Evolutionary conservation across 306 rosid genomes (phyloP), one percentile per base, ranked within the genome.

Genomic region (peach (Prunus persica)): DNA sequence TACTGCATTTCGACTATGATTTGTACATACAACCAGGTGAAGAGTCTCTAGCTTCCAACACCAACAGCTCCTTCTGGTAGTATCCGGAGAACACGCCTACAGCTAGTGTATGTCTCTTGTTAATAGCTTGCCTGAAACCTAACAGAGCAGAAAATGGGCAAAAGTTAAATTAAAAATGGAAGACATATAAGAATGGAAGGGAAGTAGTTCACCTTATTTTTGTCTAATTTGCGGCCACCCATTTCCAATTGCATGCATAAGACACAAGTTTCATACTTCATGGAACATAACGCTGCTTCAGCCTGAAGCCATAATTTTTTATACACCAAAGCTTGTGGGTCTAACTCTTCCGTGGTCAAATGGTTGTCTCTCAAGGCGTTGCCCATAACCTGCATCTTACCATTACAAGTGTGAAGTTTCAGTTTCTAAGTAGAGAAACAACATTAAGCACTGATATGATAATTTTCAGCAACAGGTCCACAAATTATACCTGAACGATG

Each of bases 251-350:
- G 82, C 90, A 78, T 82, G 57, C 82, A 80, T 74, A 79, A 76
- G 24, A 77, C 80, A 72, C 71, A 60, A 56, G 80, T 79, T 85
- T 76, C 86, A 61, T 83, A 84, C 77, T 82, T 87, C 80, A 79
- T 64, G 65, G 79, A 82, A 69, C 93, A 74, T 52, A 86, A 73
- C 25, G 82, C 88, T 46, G 90, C 88, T 88, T 87, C 93, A 34
- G 93, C 82, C 68, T 91, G 86, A 51, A 86, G 86, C 96, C 96
- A 89, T 54, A 91, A 76, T 2, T 86, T 87, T 76, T 76, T 71
- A 72, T 81, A 85, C 57, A 89, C 46, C 20, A 49, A 65, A 56
- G 88, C 86, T 73, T 87, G 81, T 12, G 88, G 89, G 15, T 76
- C 82, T 73, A 87, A 56, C 52, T 87, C 86, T 49, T 84, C 88